Percentiles rank a stretch among this genome's conserved stretches.
phyloP scores from a whole-genome alignment of 192 early-diverging fungal species.

The Coemansia guatemalensis region DNA sequence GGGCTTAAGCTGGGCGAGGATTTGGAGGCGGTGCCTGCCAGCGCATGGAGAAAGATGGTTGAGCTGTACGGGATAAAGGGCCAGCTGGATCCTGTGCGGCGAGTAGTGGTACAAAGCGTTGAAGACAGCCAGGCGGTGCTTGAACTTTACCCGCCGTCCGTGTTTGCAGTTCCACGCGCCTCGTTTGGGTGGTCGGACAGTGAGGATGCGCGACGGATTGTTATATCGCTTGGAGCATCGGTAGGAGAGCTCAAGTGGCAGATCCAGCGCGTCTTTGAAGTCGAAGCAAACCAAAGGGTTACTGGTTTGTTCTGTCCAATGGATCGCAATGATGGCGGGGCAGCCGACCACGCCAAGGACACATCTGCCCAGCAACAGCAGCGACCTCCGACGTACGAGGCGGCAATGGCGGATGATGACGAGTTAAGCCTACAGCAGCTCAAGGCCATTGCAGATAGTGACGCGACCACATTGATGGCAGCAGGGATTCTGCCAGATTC shows the following conservation, averaged over 20 bases:
- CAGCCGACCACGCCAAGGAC: not conserved
- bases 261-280: constrained; percentile 11
- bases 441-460: constrained; percentile 1
- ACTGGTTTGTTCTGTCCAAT: not conserved
- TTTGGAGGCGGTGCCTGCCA: constrained; percentile 45
- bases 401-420: constrained; percentile 7
- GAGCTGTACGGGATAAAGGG: constrained; percentile 44
- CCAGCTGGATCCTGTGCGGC: constrained; percentile 5
- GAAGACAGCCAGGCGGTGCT: constrained; percentile 11
- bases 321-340: not conserved
- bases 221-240: constrained; percentile 24
- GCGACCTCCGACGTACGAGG: constrained; percentile 25
- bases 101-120: constrained; percentile 11
- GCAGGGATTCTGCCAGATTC: constrained; percentile 25
- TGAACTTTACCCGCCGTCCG: constrained; percentile 28
- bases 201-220: constrained; percentile 15
- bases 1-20: constrained; percentile 33
- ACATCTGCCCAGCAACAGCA: not conserved
- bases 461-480: constrained; percentile 11
- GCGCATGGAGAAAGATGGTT: constrained; percentile 54
- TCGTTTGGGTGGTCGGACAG: not conserved
- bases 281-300: not conserved
- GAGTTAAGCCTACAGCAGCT: not conserved
- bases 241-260: constrained; percentile 26
- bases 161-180: constrained; percentile 6